These are phyloP conservation scores for Suaeda aralocaspica DNA, from an alignment of 148 eudicot species.

Conservation along the genomic window DNA sequence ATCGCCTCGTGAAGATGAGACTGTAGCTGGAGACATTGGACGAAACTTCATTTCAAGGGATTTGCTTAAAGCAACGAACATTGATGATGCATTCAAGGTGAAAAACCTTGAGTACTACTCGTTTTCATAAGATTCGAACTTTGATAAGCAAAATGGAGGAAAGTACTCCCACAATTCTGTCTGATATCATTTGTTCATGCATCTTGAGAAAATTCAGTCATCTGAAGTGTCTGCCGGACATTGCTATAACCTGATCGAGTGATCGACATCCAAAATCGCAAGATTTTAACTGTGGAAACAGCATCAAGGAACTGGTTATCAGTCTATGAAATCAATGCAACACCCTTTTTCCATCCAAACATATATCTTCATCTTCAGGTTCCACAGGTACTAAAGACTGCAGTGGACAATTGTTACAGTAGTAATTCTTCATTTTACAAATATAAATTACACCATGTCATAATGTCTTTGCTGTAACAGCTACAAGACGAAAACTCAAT, in stretches of 20 bases:
- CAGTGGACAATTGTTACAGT: too few relatives aligned
- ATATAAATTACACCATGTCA: neutral
- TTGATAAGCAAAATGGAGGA: neutral
- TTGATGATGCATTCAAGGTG: slow-evolving; percentile 61
- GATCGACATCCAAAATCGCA: slow-evolving; percentile 48
- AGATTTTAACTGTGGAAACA: slow-evolving; percentile 76
- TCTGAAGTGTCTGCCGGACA: slow-evolving; percentile 80
- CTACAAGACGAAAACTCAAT: slow-evolving; percentile 75
- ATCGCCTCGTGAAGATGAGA: slow-evolving; percentile 67
- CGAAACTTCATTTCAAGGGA: slow-evolving; percentile 80
- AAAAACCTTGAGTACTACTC: slow-evolving; percentile 12
- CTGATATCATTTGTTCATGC: slow-evolving; percentile 5
- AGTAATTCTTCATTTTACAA: slow-evolving; percentile 9
- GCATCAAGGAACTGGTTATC: slow-evolving; percentile 66
- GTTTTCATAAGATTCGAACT: neutral
- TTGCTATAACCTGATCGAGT: slow-evolving; percentile 85
- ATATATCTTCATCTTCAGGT: slow-evolving; percentile 86
- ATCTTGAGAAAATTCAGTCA: slow-evolving; percentile 58
- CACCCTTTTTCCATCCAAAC: slow-evolving; percentile 82
- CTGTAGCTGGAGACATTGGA: slow-evolving; percentile 64
- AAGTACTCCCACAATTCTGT: neutral
- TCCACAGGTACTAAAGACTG: slow-evolving; percentile 49
- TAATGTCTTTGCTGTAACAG: slow-evolving; percentile 36
- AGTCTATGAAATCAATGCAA: slow-evolving; percentile 38
- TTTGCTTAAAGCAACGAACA: slow-evolving; percentile 71